Conservation (phyloP, 2,329 filamentous ascomycete species). For the Trichocomaceae sp. region DNA sequence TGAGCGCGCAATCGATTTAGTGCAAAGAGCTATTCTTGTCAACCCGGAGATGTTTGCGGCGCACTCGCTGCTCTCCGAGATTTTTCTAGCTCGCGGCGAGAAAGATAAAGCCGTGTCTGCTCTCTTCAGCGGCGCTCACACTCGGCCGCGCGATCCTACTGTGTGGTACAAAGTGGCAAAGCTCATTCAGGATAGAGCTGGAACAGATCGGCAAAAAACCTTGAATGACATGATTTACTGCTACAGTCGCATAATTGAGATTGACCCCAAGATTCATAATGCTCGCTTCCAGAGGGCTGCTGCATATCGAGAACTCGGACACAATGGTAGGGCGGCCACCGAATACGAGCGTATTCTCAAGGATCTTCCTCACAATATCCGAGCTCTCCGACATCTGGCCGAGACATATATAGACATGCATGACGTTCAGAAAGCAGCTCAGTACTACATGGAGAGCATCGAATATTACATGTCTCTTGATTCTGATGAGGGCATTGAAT, state of each 20-base stretch:
- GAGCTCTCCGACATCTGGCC: slow-evolving; percentile 51
- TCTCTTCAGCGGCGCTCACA: slow-evolving; percentile 53
- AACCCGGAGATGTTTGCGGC: slow-evolving; percentile 59
- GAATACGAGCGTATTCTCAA: slow-evolving; percentile 52
- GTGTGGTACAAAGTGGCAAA: slow-evolving; percentile 54
- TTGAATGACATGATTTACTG: slow-evolving; percentile 48
- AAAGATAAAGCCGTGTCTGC: slow-evolving; percentile 51
- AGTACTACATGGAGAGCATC: slow-evolving; percentile 49
- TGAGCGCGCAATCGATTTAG: slow-evolving; percentile 37
- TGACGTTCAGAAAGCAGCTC: slow-evolving; percentile 43
- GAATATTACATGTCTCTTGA: slow-evolving; percentile 41
- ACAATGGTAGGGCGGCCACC: slow-evolving; percentile 41
- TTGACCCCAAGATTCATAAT: slow-evolving; percentile 47
- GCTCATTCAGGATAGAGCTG: slow-evolving; percentile 46
- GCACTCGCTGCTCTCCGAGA: slow-evolving; percentile 55
- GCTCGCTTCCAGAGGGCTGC: slow-evolving; percentile 51
- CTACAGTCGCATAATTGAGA: slow-evolving; percentile 48
- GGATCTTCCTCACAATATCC: slow-evolving; percentile 48
- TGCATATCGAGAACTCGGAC: slow-evolving; percentile 46
- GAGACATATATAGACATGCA: slow-evolving; percentile 50
- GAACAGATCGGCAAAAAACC: slow-evolving; percentile 37
- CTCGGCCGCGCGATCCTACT: slow-evolving; percentile 47
- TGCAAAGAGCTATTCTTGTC: slow-evolving; percentile 45
- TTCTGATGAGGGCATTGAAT: slow-evolving; percentile 39
- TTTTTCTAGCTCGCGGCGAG: slow-evolving; percentile 51